Percentiles rank a stretch among this genome's conserved stretches.
Conservation (phyloP, 441 rosid genomes). For the Lepidium campestre region DNA sequence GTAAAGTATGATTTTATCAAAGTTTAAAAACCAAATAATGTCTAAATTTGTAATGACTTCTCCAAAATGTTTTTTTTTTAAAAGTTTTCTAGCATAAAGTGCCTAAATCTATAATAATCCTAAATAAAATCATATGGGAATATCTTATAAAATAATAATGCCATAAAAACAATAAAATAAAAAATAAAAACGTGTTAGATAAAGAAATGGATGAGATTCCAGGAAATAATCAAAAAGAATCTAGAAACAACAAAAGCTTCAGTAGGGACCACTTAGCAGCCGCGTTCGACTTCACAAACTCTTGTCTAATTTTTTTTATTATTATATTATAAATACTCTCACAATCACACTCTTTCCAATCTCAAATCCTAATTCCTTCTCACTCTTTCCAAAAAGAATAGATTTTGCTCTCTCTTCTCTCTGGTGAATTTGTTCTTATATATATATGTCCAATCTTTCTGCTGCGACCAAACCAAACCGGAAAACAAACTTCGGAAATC, state of each 20-base stretch:
- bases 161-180: background rate
- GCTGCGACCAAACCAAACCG: background rate
- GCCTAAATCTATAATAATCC: too few species aligned
- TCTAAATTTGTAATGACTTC: too few species aligned
- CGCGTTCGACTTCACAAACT: conserved; percentile 17
- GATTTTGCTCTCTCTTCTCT: background rate
- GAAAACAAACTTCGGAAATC: conserved; percentile 32
- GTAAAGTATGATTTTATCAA: too few species aligned
- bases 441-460: conserved; percentile 7
- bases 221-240: background rate
- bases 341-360: background rate
- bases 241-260: conserved; percentile 14
- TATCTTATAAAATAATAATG: background rate
- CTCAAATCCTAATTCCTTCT: background rate
- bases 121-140: too few species aligned
- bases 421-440: background rate
- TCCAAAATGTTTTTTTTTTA: too few species aligned
- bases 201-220: conserved; percentile 5
- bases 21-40: too few species aligned
- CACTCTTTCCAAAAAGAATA: background rate
- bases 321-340: background rate
- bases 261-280: conserved; percentile 17
- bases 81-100: too few species aligned
- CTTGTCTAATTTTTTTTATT: background rate
- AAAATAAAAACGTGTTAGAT: conserved; percentile 9